Evolutionary conservation across 495 filamentous ascomycete genomes (phyloP).

Genomic region (Aspergillus biplanus): DNA sequence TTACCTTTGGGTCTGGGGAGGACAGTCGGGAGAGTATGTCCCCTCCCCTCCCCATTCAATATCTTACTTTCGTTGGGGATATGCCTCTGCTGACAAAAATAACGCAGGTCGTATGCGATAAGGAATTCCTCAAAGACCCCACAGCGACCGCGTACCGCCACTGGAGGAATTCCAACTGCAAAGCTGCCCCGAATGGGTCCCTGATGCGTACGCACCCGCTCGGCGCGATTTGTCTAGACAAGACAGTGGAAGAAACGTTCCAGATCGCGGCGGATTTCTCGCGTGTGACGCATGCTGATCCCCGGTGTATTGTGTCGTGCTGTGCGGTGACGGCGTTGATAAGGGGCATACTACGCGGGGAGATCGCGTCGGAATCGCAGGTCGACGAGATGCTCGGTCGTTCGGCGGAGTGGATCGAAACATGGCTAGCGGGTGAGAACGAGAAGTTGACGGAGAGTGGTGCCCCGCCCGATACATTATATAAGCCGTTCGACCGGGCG

Average conservation of each 20-base stretch:
- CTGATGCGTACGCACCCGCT: slow-evolving; percentile 11
- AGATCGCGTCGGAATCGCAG: background rate
- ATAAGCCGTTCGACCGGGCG: background rate
- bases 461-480: background rate
- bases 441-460: background rate
- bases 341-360: background rate
- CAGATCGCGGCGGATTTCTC: slow-evolving; percentile 1
- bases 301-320: slow-evolving; percentile 9
- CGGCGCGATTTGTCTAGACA: slow-evolving; percentile 1
- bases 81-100: background rate
- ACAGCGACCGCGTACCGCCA: background rate
- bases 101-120: slow-evolving; percentile 7
- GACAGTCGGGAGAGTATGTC: background rate
- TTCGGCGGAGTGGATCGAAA: background rate
- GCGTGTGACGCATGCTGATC: slow-evolving; percentile 1
- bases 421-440: background rate
- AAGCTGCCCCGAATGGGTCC: slow-evolving; percentile 6
- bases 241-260: slow-evolving; percentile 5
- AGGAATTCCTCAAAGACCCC: background rate
- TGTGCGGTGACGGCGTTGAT: background rate
- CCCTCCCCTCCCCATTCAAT: background rate
- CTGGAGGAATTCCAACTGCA: slow-evolving; percentile 4
- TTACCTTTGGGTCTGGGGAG: background rate
- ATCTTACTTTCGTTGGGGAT: background rate
- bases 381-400: background rate